phyloP scores from a whole-genome alignment of 2,329 filamentous ascomycete genomes.

The Pleoardoris graminearum region DNA sequence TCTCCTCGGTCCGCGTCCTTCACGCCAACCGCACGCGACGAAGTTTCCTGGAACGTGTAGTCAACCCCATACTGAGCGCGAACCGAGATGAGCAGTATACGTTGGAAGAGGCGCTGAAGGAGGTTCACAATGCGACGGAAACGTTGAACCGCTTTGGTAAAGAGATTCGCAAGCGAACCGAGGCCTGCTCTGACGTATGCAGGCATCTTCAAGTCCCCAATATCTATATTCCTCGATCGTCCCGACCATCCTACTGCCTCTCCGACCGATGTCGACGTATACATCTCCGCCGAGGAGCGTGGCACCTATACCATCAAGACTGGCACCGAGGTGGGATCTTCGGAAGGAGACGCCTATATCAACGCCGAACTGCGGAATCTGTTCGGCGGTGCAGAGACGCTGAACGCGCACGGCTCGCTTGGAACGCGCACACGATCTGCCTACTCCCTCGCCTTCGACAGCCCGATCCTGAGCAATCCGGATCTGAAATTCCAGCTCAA shows the following conservation, averaged over 20 bases:
- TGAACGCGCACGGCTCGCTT: constrained; percentile 83
- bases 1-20: constrained; percentile 82
- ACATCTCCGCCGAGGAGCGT: constrained; percentile 76
- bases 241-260: constrained; percentile 70
- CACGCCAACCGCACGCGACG: constrained; percentile 82
- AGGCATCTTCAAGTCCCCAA: constrained; percentile 87
- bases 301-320: constrained; percentile 87
- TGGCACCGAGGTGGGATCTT: constrained; percentile 90
- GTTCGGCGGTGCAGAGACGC: constrained; percentile 88
- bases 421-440: constrained; percentile 90
- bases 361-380: constrained; percentile 88
- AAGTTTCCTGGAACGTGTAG: constrained; percentile 78
- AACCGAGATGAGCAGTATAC: constrained; percentile 72
- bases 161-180: constrained; percentile 21
- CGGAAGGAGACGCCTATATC: constrained; percentile 90
- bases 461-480: constrained; percentile 82
- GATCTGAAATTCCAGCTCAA: constrained; percentile 79
- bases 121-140: constrained; percentile 69
- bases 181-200: constrained; percentile 18
- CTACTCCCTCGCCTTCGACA: constrained; percentile 83
- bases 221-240: constrained; percentile 80
- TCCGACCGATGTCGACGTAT: constrained; percentile 79
- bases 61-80: constrained; percentile 74
- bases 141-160: constrained; percentile 81
- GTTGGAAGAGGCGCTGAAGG: constrained; percentile 72